Conservation (phyloP, 257 asterid species). For the Solanum tacnaense region DNA sequence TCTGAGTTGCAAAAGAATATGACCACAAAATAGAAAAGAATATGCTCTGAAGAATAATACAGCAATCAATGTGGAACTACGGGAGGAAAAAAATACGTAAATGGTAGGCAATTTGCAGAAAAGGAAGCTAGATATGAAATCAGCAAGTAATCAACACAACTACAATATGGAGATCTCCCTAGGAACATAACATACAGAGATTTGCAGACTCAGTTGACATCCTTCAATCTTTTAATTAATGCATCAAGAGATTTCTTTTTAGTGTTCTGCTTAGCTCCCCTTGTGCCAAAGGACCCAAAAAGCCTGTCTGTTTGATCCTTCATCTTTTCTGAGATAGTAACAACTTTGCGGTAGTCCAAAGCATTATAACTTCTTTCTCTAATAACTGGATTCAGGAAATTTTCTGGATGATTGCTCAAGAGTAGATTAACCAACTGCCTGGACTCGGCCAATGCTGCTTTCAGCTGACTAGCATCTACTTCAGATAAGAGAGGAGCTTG, state of each 20-base stretch:
- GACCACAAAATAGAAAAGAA: not conserved
- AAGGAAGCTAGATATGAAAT: not conserved
- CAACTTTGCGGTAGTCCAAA: constrained; percentile 75
- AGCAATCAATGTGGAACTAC: constrained; percentile 1
- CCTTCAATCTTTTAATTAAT: constrained; percentile 84
- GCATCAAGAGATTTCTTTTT: constrained; percentile 93
- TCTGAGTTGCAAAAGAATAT: not conserved
- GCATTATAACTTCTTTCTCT: constrained; percentile 84
- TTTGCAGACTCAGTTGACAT: constrained; percentile 41
- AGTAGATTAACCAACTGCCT: constrained; percentile 89
- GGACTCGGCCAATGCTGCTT: constrained; percentile 66
- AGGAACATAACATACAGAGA: constrained; percentile 20
- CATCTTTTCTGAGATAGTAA: constrained; percentile 72
- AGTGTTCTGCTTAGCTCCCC: constrained; percentile 81
- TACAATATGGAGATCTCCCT: constrained; percentile 1
- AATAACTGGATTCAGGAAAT: constrained; percentile 81
- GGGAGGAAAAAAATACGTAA: not conserved
- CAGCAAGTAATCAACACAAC: constrained; percentile 26
- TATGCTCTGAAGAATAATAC: not conserved
- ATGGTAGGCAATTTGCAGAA: not conserved
- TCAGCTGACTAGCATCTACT: constrained; percentile 52
- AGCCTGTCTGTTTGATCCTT: constrained; percentile 84
- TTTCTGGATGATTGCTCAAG: constrained; percentile 86
- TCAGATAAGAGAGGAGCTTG: constrained; percentile 65
- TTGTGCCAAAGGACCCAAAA: constrained; percentile 78